Conservation (phyloP, 1,284 basidiomycete genomes). For the Ustilago curta region DNA sequence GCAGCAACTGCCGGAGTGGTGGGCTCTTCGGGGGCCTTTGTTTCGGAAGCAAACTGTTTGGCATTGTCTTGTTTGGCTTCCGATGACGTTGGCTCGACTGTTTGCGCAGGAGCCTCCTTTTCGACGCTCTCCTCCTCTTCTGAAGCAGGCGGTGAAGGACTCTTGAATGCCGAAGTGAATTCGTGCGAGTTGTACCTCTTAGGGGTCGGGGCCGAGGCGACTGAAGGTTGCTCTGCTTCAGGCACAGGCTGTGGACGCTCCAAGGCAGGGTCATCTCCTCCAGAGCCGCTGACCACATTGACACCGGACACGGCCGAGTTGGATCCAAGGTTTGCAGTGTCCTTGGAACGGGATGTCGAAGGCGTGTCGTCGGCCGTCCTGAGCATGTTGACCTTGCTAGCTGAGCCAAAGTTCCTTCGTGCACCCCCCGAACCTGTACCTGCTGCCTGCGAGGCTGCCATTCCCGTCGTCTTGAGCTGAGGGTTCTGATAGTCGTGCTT, state of each 20-base stretch:
- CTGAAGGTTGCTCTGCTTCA: conserved; percentile 21
- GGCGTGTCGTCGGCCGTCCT: conserved; percentile 6
- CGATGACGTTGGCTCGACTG: conserved; percentile 1
- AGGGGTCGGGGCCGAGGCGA: conserved; percentile 25
- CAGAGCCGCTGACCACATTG: conserved; percentile 1
- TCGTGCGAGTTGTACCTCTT: conserved; percentile 54
- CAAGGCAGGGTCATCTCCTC: neutral
- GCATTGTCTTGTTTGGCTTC: conserved; percentile 21
- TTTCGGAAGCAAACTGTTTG: conserved; percentile 38
- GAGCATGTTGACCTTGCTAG: conserved; percentile 33
- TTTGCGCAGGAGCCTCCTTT: neutral
- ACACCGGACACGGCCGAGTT: conserved; percentile 30
- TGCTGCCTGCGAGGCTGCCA: conserved; percentile 56
- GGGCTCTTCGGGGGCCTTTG: conserved; percentile 46
- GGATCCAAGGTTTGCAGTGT: conserved; percentile 10
- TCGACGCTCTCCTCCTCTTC: conserved; percentile 17
- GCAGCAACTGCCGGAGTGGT: conserved; percentile 28
- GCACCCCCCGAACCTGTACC: conserved; percentile 59
- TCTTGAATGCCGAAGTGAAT: conserved; percentile 45
- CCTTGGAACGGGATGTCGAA: neutral
- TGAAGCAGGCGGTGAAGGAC: conserved; percentile 36
- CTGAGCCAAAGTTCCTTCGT: conserved; percentile 56
- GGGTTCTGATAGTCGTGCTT: conserved; percentile 67
- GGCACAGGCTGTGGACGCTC: conserved; percentile 27
- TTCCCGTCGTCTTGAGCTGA: conserved; percentile 51